These are phyloP conservation scores for Prunus armeniaca DNA, from an alignment of 306 rosid genomes.

Conservation along the genomic window DNA sequence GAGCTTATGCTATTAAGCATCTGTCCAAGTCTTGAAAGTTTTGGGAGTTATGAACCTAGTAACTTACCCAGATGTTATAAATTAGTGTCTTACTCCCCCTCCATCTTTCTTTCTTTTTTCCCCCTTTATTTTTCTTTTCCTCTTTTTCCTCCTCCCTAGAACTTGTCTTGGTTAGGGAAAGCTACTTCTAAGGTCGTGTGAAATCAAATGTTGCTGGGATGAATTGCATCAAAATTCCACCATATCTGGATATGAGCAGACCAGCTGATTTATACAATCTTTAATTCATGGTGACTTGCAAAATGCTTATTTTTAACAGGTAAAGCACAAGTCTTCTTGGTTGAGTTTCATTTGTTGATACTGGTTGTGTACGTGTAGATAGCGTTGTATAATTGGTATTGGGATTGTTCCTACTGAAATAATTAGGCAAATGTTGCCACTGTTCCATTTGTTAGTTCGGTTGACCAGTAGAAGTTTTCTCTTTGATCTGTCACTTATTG, in stretches of 20 bases:
- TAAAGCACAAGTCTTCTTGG: constrained; percentile 51
- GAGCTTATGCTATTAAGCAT: constrained; percentile 43
- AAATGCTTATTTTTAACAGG: constrained; percentile 62
- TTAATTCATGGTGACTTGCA: constrained; percentile 55
- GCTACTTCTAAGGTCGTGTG: constrained; percentile 60
- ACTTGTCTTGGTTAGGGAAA: constrained; percentile 68
- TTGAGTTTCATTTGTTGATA: constrained; percentile 29
- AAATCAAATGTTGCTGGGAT: constrained; percentile 78
- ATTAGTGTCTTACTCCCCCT: constrained; percentile 57
- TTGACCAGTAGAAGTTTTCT: background rate
- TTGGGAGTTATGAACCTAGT: constrained; percentile 37
- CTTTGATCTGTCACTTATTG: background rate
- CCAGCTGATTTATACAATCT: constrained; percentile 52
- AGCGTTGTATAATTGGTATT: constrained; percentile 12
- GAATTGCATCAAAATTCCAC: constrained; percentile 54
- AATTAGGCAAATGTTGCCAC: background rate
- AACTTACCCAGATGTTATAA: constrained; percentile 33
- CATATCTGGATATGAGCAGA: constrained; percentile 56
- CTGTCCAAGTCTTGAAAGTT: constrained; percentile 34
- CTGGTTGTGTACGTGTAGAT: constrained; percentile 12
- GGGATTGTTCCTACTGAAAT: background rate
- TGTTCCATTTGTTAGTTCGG: background rate
- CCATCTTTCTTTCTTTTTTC: background rate
- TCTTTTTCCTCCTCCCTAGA: constrained; percentile 1
- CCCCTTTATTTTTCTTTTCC: no score